Base-by-base conservation (phyloP, 768 basidiomycete species). In the Russula dissimulans region DNA sequence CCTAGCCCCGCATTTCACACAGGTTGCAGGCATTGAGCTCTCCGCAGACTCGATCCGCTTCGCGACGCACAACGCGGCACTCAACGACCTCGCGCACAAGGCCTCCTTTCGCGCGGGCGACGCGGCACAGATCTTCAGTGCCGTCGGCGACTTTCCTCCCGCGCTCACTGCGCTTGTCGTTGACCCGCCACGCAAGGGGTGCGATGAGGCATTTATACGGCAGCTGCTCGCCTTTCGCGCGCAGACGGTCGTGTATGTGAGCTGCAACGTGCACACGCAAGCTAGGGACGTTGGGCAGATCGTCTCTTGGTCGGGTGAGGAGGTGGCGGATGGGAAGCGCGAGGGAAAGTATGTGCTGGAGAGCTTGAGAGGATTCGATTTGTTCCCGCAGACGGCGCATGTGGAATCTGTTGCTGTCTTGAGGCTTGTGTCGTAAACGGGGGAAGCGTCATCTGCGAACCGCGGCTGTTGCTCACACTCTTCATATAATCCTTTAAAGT, bases 151-250 rank as follows among this genome's bases (percentile, higher is more conserved):
- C 44, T 94, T 91, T 69, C 90, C 89, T 0, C 74, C 82, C 0
- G 74, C 74, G 3, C 71, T 75, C 58, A 90, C 91, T 8, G 89
- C 80, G 5, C 77, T 93, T 49, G 73, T 94, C 45, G 84, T 91
- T 69, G 89, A 99, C 70, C 97, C 97, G 1, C 97, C 95, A 6
- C 78, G 95, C 63, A 98, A 97, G 71, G 97, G 97, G 22, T 95
- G 91, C 68, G 93, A 95, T 71, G 81, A 83, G 47, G 73, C 76
- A 26, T 91, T 91, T 64, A 77, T 97, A 43, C 72, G 79, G 43
- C 95, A 97, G 74, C 72, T 97, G 39, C 68, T 95, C 53, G 70
- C 68, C 6, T 89, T 97, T 72, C 73, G 83, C 41, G 77, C 86
- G 12, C 73, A 75, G 57, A 81, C 81, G 32, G 78, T 95, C 63